Conservation (phyloP, 2,329 filamentous ascomycete species). For the Alternaria solani region DNA sequence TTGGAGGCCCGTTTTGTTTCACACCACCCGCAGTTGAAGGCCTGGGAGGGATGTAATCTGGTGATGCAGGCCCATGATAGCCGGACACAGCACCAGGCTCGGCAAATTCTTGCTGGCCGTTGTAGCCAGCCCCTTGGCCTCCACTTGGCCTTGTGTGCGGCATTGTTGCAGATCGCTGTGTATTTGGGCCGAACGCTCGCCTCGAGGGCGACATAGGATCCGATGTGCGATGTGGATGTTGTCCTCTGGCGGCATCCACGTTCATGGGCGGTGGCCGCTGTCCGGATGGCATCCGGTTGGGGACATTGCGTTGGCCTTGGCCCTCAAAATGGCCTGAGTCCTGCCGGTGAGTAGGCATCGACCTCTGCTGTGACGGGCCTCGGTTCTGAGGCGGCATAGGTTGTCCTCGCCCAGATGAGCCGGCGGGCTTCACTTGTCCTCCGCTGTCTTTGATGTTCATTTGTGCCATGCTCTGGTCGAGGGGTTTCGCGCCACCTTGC, state of each 20-base stretch:
- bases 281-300: conserved; percentile 34
- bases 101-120: conserved; percentile 43
- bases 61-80: conserved; percentile 49
- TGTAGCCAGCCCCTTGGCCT: conserved; percentile 22
- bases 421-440: conserved; percentile 25
- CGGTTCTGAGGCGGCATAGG: conserved; percentile 35
- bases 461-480: conserved; percentile 48
- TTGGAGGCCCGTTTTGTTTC: conserved; percentile 30
- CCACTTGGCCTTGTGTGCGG: conserved; percentile 40
- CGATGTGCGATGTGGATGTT: conserved; percentile 25
- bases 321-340: conserved; percentile 49
- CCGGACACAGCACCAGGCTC: conserved; percentile 45
- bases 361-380: conserved; percentile 30
- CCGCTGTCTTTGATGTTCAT: conserved; percentile 42
- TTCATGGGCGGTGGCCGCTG: conserved; percentile 39
- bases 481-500: conserved; percentile 23
- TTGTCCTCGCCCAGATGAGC: conserved; percentile 32
- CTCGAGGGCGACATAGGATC: conserved; percentile 39
- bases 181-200: conserved; percentile 40
- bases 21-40: conserved; percentile 48
- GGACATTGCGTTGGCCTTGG: conserved; percentile 35
- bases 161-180: conserved; percentile 50
- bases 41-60: conserved; percentile 45
- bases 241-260: conserved; percentile 21
- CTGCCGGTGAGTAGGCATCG: conserved; percentile 36